Base-by-base conservation (phyloP, 2,329 filamentous ascomycete species). In the Trichoderma semiorbis region DNA sequence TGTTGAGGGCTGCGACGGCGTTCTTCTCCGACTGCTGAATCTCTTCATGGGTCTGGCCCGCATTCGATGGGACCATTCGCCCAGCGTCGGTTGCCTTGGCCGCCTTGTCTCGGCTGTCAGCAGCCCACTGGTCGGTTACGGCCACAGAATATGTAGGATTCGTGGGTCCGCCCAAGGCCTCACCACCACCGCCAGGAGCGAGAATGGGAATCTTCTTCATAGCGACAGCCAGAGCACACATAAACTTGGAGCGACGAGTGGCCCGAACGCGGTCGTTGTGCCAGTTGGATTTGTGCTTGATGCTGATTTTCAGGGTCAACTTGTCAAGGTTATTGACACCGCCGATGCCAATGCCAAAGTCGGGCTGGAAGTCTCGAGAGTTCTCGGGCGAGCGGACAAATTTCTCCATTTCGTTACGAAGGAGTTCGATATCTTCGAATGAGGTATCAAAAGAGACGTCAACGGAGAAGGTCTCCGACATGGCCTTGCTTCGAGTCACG, bases 261-360 rank as follows among this genome's bases (percentile, higher is more conserved):
- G 91, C 91, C 53, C 95, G 92, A 53, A 98, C 87, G 1, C 89
- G 87, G 76, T 97, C 95, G 81, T 98, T 94, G 76, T 93, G 90
- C 93, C 93, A 95, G 83, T 95, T 96, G 72, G 91, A 93, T 84
- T 98, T 98, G 86, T 98, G 94, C 78, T 92, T 90, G 78, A 98
- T 94, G 77, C 93, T 91, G 50, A 98, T 86, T 77, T 90, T 90
- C 70, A 99, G 88, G 76, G 92, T 88, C 65, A 98, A 85, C 84
- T 97, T 97, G 82, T 97, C 93, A 84, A 97, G 90, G 77, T 95
- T 92, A 53, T 91, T 92, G 39, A 98, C 90, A 70, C 93, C 90
- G 30, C 89, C 86, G 18, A 98, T 89, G 76, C 93, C 90, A 71
- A 98, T 89, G 73, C 90, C 87, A 67, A 98, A 86, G 70, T 97